phyloP scores from a whole-genome alignment of 352 stramenopile genomes.

The Phytophthora litchii region DNA sequence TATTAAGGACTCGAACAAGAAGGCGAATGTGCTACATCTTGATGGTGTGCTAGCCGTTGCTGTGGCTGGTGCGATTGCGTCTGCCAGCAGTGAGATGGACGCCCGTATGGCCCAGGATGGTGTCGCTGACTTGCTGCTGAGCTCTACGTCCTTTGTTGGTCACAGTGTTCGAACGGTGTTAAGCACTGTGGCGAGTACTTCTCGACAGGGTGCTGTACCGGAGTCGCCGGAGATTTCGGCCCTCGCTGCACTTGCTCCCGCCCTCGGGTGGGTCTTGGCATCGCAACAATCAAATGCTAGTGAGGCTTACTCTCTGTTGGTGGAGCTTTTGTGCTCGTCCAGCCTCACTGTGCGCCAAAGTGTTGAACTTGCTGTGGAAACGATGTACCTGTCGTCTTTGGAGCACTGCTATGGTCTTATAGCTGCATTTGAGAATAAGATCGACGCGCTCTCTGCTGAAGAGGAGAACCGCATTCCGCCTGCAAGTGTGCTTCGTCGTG shows the following conservation, averaged over 20 bases:
- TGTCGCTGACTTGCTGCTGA: constrained; percentile 51
- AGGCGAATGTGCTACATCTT: constrained; percentile 72
- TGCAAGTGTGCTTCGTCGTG: constrained; percentile 64
- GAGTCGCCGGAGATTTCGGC: constrained; percentile 69
- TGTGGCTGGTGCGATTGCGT: constrained; percentile 61
- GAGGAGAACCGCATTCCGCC: constrained; percentile 52
- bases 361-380: constrained; percentile 47
- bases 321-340: constrained; percentile 63
- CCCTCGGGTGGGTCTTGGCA: constrained; percentile 74
- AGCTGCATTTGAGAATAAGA: constrained; percentile 62
- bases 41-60: constrained; percentile 77
- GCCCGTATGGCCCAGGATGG: constrained; percentile 58
- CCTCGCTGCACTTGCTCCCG: constrained; percentile 48
- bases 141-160: constrained; percentile 55
- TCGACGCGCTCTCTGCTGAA: constrained; percentile 45
- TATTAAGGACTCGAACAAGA: constrained; percentile 76
- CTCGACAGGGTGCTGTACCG: constrained; percentile 12
- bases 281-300: constrained; percentile 59
- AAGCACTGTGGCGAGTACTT: constrained; percentile 30
- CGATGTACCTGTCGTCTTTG: constrained; percentile 62
- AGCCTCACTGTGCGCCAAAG: constrained; percentile 59
- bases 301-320: constrained; percentile 58
- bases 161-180: constrained; percentile 51
- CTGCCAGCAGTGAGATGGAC: constrained; percentile 64
- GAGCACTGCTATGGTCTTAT: constrained; percentile 61